Evolutionary conservation across 768 basidiomycete genomes (phyloP), one percentile per base, ranked within the genome.

Genomic region (Lentinula detonsa): DNA sequence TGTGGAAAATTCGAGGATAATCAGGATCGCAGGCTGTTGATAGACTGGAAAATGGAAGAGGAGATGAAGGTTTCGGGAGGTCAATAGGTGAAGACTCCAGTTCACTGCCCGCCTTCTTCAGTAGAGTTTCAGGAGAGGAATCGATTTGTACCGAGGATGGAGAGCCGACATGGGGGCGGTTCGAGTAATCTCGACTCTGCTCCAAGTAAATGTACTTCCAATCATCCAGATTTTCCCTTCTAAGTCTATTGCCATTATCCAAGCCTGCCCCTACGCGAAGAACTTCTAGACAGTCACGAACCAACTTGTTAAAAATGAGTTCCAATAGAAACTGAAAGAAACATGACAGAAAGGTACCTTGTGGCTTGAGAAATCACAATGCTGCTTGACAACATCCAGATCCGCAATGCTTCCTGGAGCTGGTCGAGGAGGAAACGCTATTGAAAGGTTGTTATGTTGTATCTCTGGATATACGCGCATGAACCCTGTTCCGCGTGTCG

Each of bases 221-320:
- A 57, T 88, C 82, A 64, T 91, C 86, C 71, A 88, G 78, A 65
- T 85, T 86, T 0, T 87, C 90, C 65, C 94, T 79, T 64, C 93
- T 78, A 34, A 93, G 72, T 18, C 86, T 82, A 46, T 85, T 85
- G 13, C 86, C 88, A 55, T 89, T 88, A 70, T 99, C 95, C 49
- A 98, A 80, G 15, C 93, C 90, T 6, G 82, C 92, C 3, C 95
- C 96, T 11, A 95, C 76, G n/a, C 96, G 85, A 31, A 99, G 82
- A 49, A 96, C 87, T 72, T 98, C 95, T 43, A 99, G 78, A 68
- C 97, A 99, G 70, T 98, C 97, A 43, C 96, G 87, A n/a, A 98
- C 96, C 75, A 91, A 95, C 91, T 97, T 69, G 21, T 48, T n/a
- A 50, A 49, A 15, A 63, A 57, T 70, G 61, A 57, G 50, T 10